Evolutionary conservation across 176 grass and related monocot genomes (phyloP).

Genomic region (Carex myosuroides): DNA sequence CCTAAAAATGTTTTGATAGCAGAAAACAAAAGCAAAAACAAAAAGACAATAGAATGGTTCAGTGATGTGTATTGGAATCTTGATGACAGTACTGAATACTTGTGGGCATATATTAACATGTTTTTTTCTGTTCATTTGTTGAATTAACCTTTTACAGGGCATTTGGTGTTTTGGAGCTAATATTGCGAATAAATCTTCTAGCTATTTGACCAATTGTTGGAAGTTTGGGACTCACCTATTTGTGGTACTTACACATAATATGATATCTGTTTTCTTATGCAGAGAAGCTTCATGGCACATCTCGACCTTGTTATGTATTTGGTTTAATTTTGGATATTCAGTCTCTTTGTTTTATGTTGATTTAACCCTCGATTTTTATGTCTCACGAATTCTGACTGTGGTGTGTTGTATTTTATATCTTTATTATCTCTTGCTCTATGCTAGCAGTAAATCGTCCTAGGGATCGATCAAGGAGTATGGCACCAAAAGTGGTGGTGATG

Average conservation of each 20-base stretch:
- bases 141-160: slow-evolving; percentile 23
- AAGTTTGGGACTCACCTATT: slow-evolving; percentile 19
- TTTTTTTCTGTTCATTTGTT: slow-evolving; percentile 18
- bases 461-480: slow-evolving; percentile 4
- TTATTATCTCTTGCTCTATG: slow-evolving; percentile 15
- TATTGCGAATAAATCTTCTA: slow-evolving; percentile 23
- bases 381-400: slow-evolving; percentile 1
- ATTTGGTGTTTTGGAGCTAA: slow-evolving; percentile 25
- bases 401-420: slow-evolving; percentile 7
- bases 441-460: slow-evolving; percentile 17
- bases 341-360: slow-evolving; percentile 11
- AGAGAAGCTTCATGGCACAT: slow-evolving; percentile 4
- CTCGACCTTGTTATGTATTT: slow-evolving; percentile 13
- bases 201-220: slow-evolving; percentile 12
- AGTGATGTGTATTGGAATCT: not conserved
- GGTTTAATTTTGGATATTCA: not conserved
- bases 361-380: slow-evolving; percentile 22
- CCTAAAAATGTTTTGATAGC: not conserved
- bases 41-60: not conserved
- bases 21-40: not conserved
- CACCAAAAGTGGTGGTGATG: slow-evolving; percentile 22
- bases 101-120: not conserved
- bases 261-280: slow-evolving; percentile 16
- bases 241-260: slow-evolving; percentile 18
- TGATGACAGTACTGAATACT: slow-evolving; percentile 1